Conservation (phyloP, 495 filamentous ascomycete species). For the Xylaria nigripes region DNA sequence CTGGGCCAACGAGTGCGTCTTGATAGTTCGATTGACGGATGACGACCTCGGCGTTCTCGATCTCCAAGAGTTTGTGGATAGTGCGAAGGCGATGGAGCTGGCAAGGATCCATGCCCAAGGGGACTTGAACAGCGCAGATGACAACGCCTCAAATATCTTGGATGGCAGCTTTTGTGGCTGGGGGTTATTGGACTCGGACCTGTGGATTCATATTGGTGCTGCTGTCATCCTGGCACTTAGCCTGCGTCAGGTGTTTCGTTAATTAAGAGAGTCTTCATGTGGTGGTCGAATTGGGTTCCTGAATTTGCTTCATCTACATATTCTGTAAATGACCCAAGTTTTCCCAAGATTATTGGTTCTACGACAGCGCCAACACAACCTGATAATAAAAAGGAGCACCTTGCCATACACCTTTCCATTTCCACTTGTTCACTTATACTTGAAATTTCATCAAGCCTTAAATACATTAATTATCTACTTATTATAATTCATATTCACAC, state of each 20-base stretch:
- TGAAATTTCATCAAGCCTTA: too few species aligned
- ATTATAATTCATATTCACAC: not conserved
- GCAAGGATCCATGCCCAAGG: slow-evolving; percentile 22
- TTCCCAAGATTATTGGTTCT: not conserved
- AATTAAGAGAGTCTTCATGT: not conserved
- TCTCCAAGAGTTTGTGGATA: slow-evolving; percentile 36
- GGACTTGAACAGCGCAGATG: slow-evolving; percentile 13
- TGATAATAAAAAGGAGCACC: not conserved
- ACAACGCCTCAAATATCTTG: not conserved
- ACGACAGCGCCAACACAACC: not conserved
- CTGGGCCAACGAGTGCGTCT: slow-evolving; percentile 36
- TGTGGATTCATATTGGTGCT: not conserved
- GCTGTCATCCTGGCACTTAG: not conserved
- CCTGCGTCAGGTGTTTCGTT: not conserved
- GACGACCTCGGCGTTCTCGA: slow-evolving; percentile 24
- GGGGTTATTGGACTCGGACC: not conserved
- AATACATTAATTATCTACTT: too few species aligned
- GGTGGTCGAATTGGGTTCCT: not conserved
- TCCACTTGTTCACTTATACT: not conserved
- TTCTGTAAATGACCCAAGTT: not conserved
- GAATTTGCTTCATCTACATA: not conserved
- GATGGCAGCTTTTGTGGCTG: not conserved
- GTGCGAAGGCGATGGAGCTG: slow-evolving; percentile 34
- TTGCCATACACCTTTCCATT: not conserved
- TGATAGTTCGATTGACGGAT: slow-evolving; percentile 27